These are phyloP conservation scores for Sarcomyxa edulis DNA, from an alignment of 768 basidiomycete genomes.

Conservation along the genomic window DNA sequence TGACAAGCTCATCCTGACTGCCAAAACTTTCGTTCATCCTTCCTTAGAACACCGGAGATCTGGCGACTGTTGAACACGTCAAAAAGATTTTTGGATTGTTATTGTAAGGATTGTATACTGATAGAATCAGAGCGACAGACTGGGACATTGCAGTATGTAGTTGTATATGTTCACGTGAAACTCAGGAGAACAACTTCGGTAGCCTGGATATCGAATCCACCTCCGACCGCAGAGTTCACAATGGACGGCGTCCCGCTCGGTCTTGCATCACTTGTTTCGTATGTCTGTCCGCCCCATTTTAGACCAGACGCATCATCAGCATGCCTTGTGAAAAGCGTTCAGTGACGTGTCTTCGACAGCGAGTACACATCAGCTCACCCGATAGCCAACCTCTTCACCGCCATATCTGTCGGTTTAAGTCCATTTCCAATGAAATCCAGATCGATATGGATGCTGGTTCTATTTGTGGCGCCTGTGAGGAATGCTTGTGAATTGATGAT, in stretches of 20 bases:
- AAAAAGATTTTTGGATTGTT: conserved; percentile 37
- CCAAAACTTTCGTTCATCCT: too few species aligned
- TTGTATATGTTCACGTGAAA: neutral
- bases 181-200: conserved; percentile 1
- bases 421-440: conserved; percentile 28
- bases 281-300: conserved; percentile 55
- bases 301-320: conserved; percentile 46
- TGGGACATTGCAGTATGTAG: neutral
- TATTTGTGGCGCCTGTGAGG: conserved; percentile 25
- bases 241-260: conserved; percentile 29
- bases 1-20: too few species aligned
- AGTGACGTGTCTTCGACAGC: neutral
- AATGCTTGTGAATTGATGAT: conserved; percentile 59
- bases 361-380: conserved; percentile 24
- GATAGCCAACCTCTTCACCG: conserved; percentile 46
- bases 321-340: conserved; percentile 23
- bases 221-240: conserved; percentile 11
- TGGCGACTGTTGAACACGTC: conserved; percentile 50
- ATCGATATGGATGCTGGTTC: conserved; percentile 37
- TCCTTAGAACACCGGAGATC: conserved; percentile 63
- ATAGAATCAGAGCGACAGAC: conserved; percentile 12
- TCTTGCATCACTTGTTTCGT: conserved; percentile 43
- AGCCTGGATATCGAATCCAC: neutral
- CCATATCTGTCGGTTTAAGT: conserved; percentile 22
- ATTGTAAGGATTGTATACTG: too few species aligned